These are phyloP conservation scores for Angomonas desouzai DNA, from an alignment of 208 protist genomes.

Conservation along the genomic window DNA sequence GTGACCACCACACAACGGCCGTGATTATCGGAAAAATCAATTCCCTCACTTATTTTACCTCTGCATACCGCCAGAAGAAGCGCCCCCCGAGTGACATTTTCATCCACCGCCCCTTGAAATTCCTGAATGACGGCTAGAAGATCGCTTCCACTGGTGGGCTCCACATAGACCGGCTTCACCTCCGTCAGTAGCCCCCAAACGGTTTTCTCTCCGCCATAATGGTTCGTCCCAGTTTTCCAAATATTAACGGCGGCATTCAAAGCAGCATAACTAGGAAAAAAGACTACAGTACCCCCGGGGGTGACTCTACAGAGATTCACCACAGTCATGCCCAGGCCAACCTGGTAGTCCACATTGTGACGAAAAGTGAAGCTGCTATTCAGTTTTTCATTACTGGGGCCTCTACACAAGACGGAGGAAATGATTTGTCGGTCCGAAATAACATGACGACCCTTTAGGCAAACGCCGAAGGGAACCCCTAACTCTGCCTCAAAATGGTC, in stretches of 20 bases:
- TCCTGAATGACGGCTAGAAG: slow-evolving; percentile 45
- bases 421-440: slow-evolving; percentile 77
- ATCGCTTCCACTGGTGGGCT: slow-evolving; percentile 56
- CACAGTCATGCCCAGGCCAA: slow-evolving; percentile 75
- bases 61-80: slow-evolving; percentile 95
- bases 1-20: slow-evolving; percentile 94
- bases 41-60: slow-evolving; percentile 97
- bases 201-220: slow-evolving; percentile 29
- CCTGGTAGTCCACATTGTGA: slow-evolving; percentile 67
- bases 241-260: slow-evolving; percentile 68
- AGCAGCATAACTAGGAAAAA: slow-evolving; percentile 94
- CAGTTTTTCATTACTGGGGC: slow-evolving; percentile 65
- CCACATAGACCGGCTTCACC: slow-evolving; percentile 85
- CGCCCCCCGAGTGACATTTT: slow-evolving; percentile 57
- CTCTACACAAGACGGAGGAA: slow-evolving; percentile 55
- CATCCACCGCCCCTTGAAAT: slow-evolving; percentile 75
- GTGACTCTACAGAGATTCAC: slow-evolving; percentile 87
- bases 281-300: slow-evolving; percentile 95
- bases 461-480: slow-evolving; percentile 72
- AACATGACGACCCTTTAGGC: slow-evolving; percentile 90
- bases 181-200: slow-evolving; percentile 78
- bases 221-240: slow-evolving; percentile 58
- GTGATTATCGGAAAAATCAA: slow-evolving; percentile 96
- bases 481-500: slow-evolving; percentile 92
- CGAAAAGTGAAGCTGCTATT: slow-evolving; percentile 85